Evolutionary conservation across 345 rosid genomes (phyloP), one percentile per base, ranked within the genome.

Genomic region (Cardiospermum halicacabum): DNA sequence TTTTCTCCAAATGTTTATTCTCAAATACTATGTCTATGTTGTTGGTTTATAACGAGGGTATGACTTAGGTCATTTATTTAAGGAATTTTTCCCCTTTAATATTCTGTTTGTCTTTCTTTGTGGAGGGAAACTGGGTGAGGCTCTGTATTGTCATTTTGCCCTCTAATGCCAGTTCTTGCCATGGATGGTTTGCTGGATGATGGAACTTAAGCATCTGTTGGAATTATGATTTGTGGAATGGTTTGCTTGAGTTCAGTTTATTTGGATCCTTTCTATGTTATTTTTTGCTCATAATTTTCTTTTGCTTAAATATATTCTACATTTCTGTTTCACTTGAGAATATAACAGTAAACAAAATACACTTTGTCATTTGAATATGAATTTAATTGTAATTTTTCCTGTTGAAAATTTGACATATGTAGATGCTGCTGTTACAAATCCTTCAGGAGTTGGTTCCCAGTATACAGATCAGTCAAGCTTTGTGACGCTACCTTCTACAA

Each of bases 401-500:
- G 8, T 55, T 78, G 83, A 78, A 67, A 75, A 79, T 72, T 64
- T 74, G 10, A 49, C 64, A 30, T 58, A 49, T 65, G 56, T 67
- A 31, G 71, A 43, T 74, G 51, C 31, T 28, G 61, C 71, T 62
- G 57, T 65, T 59, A 54, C 72, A 60, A 70, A 72, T 70, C 68
- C 60, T 65, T 74, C 74, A 72, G 67, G 80, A 68, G 68, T 60
- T 62, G 66, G 73, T 73, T 67, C 69, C 49, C 67, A 65, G 50
- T 69, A 58, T 62, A 72, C 67, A 31, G 77, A 67, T 28, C 67
- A 64, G 62, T 79, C 77, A 4, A 74, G 66, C 55, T 66, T 69
- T 58, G 62, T n/a, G 56, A 61, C 72, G 77, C 73, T 67, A 53
- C 84, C 82, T 67, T 77, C 86, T 61, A 69, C 74, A 68, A 84